Conservation (phyloP, 2,329 filamentous ascomycete species). For the Nectriaceae sp. region DNA sequence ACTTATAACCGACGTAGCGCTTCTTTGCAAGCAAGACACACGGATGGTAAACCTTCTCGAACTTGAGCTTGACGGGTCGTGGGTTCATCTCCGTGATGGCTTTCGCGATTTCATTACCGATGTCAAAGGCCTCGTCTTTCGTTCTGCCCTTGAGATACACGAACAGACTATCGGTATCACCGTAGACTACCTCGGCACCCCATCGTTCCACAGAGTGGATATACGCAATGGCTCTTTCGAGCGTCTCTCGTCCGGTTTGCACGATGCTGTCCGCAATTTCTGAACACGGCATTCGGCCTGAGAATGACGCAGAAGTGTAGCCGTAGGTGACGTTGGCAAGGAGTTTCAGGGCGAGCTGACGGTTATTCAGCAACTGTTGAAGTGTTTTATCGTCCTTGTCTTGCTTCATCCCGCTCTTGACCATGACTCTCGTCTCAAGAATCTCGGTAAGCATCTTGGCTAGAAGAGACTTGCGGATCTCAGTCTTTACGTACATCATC, state of each 20-base stretch:
- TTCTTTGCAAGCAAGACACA: conserved; percentile 96
- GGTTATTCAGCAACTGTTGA: conserved; percentile 87
- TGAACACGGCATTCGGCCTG: conserved; percentile 94
- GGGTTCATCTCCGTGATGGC: conserved; percentile 89
- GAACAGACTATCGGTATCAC: conserved; percentile 95
- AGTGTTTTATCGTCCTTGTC: conserved; percentile 86
- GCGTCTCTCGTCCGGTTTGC: conserved; percentile 89
- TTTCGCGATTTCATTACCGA: conserved; percentile 89
- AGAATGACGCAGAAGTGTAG: conserved; percentile 96
- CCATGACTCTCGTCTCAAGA: conserved; percentile 93
- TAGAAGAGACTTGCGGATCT: conserved; percentile 84
- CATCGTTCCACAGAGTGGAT: conserved; percentile 87
- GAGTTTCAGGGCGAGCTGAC: conserved; percentile 90
- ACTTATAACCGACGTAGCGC: conserved; percentile 97
- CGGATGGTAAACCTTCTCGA: conserved; percentile 97
- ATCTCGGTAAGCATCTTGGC: conserved; percentile 98
- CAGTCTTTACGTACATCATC: conserved; percentile 88
- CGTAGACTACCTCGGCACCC: conserved; percentile 96
- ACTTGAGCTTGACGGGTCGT: conserved; percentile 90
- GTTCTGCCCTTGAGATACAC: conserved; percentile 86
- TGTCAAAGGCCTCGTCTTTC: conserved; percentile 83
- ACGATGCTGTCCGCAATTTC: conserved; percentile 99
- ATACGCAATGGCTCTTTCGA: conserved; percentile 88
- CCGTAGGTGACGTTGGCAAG: conserved; percentile 99
- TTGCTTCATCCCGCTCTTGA: conserved; percentile 94